Evolutionary conservation across 2,329 filamentous ascomycete species (phyloP).

Genomic region (Cytospora leucostoma): DNA sequence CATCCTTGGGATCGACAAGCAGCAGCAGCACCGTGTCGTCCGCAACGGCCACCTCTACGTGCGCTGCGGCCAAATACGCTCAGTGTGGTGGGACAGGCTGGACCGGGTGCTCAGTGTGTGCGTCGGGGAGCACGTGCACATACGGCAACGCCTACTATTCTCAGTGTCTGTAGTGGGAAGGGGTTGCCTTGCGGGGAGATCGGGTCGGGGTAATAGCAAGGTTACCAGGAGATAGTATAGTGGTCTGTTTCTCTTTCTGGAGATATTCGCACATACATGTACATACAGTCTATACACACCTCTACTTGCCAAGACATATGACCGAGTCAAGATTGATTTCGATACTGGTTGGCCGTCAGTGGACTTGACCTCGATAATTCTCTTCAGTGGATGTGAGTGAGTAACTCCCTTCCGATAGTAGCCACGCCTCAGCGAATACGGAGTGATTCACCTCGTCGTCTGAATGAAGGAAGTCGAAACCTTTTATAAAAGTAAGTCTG

Average conservation of each 20-base stretch:
- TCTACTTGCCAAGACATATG: no score
- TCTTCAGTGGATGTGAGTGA: no score
- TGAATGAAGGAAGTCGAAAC: no score
- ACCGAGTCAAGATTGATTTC: no score
- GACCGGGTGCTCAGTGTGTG: slow-evolving; percentile 19
- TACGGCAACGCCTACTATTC: slow-evolving; percentile 25
- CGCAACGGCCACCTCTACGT: slow-evolving; percentile 10
- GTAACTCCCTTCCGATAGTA: no score
- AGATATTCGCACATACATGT: slow-evolving; percentile 2
- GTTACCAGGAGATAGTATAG: neutral
- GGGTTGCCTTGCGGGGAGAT: neutral
- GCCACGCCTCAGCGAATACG: no score
- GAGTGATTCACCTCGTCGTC: no score
- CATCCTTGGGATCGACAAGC: neutral
- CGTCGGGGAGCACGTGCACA: slow-evolving; percentile 20
- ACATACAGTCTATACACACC: no score
- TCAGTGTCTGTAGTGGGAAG: slow-evolving; percentile 11
- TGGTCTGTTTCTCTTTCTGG: neutral
- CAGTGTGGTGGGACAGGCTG: slow-evolving; percentile 23
- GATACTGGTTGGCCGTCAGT: no score
- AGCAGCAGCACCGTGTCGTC: slow-evolving; percentile 10
- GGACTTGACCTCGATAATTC: no score
- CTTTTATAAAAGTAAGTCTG: no score
- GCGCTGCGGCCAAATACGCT: slow-evolving; percentile 17
- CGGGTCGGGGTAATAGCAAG: neutral